Evolutionary conservation across 345 rosid genomes (phyloP), one percentile per base, ranked within the genome.

Genomic region (Draba incana): DNA sequence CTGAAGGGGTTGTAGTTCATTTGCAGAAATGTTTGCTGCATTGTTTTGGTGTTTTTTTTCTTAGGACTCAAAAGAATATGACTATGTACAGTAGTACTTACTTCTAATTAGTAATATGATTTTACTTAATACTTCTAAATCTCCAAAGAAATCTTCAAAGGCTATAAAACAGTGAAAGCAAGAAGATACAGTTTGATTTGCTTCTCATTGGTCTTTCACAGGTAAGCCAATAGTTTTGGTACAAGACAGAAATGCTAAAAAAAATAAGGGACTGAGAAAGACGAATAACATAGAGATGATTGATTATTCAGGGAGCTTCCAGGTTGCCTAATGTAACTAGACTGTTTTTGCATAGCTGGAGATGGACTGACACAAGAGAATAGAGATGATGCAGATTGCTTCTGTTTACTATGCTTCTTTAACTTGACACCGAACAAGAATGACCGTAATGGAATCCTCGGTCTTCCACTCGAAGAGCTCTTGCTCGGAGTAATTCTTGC

Each of bases 371-470:
- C 79, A 54, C 94, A 86, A 10, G 94, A 70, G 77, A 92, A 87
- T 62, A 84, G 56, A 5, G 79, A 75, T 47, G 74, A 5, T 15
- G 75, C 6, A 9, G 90, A 83, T 31, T 79, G 77, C 79, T 76
- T 86, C 55, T 73, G 69, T 24, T 76, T 68, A 72, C 55, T 82
- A 35, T 76, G 71, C 79, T 70, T 86, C 88, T 84, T 93, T 61
- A 83, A 68, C 81, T 85, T 93, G 25, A 81, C 92, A 55, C 98
- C 98, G n/a, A 90, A 93, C 65, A 90, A 70, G 88, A 93, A 90
- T 8, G 92, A 88, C n/a, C 86, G 58, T 73, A 93, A 66, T 5
- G 97, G 96, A 54, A 93, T 81, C 75, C 88, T 81, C 2, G 86
- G 41, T 67, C 77, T 50, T 37, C 46, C 57, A 14, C 77, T 46